Evolutionary conservation across 2,329 filamentous ascomycete genomes (phyloP).

Genomic region (Colletotrichum lindemuthianum): DNA sequence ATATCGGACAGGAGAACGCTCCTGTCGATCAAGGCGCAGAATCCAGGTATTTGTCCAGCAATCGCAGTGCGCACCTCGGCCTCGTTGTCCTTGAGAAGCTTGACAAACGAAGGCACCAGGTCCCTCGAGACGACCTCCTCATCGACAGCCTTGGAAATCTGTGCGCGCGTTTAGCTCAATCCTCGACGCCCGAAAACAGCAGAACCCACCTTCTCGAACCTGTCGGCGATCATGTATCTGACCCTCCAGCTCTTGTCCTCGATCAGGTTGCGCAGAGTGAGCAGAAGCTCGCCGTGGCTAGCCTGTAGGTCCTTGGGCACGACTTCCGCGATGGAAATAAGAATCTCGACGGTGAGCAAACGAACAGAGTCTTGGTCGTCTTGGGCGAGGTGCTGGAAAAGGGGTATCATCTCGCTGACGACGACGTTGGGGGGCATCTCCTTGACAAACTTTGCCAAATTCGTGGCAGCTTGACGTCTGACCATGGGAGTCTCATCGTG

Average conservation of each 20-base stretch:
- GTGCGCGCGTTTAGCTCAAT: conserved; percentile 30
- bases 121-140: conserved; percentile 95
- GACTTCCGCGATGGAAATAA: conserved; percentile 95
- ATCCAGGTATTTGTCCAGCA: conserved; percentile 96
- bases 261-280: conserved; percentile 90
- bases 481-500: conserved; percentile 99
- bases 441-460: conserved; percentile 97
- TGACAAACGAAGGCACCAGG: conserved; percentile 95
- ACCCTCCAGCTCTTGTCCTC: conserved; percentile 99
- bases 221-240: conserved; percentile 98
- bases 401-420: conserved; percentile 98
- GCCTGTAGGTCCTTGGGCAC: conserved; percentile 98
- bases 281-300: conserved; percentile 92
- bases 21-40: conserved; percentile 89
- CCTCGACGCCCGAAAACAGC: conserved; percentile 30
- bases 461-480: conserved; percentile 93
- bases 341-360: conserved; percentile 92
- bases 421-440: conserved; percentile 92
- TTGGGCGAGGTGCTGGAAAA: conserved; percentile 95
- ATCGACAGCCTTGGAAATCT: conserved; percentile 98
- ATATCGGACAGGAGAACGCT: conserved; percentile 92
- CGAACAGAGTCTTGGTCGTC: conserved; percentile 99
- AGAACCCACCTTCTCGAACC: conserved; percentile 86
- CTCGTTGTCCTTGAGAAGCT: conserved; percentile 96
- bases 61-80: conserved; percentile 97